phyloP scores from a whole-genome alignment of 2,329 filamentous ascomycete genomes.

The Davidsoniella eucalypti region DNA sequence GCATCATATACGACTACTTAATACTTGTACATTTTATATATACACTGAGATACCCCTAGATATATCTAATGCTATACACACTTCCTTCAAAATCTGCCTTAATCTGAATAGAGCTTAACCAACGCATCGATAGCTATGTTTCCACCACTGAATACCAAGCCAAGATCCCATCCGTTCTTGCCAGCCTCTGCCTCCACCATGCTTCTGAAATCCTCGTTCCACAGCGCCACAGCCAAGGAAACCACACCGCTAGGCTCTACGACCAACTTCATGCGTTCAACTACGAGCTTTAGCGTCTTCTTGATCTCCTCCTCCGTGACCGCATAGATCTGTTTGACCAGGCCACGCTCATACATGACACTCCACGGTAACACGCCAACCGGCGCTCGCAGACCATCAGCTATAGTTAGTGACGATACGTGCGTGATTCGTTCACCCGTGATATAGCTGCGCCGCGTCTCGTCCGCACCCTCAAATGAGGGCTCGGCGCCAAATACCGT shows the following conservation, averaged over 20 bases:
- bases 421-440: slow-evolving; percentile 44
- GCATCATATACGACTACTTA: no score
- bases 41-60: background rate
- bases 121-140: slow-evolving; percentile 41
- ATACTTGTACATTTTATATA: background rate
- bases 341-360: slow-evolving; percentile 53
- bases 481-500: slow-evolving; percentile 80
- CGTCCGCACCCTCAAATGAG: slow-evolving; percentile 65
- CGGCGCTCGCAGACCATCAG: slow-evolving; percentile 75
- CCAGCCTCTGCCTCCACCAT: slow-evolving; percentile 56
- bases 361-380: slow-evolving; percentile 62
- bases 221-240: slow-evolving; percentile 66
- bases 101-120: slow-evolving; percentile 30
- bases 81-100: background rate
- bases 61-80: background rate
- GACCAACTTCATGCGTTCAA: slow-evolving; percentile 80
- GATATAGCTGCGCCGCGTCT: slow-evolving; percentile 55
- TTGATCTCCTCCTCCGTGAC: slow-evolving; percentile 74
- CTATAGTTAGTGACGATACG: slow-evolving; percentile 67
- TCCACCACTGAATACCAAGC: slow-evolving; percentile 42
- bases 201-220: slow-evolving; percentile 64
- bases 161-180: slow-evolving; percentile 55
- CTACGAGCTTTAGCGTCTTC: slow-evolving; percentile 55
- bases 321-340: slow-evolving; percentile 53
- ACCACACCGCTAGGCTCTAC: slow-evolving; percentile 81